These are phyloP conservation scores for Quercus cerris DNA, from an alignment of 306 rosid species.

Conservation along the genomic window DNA sequence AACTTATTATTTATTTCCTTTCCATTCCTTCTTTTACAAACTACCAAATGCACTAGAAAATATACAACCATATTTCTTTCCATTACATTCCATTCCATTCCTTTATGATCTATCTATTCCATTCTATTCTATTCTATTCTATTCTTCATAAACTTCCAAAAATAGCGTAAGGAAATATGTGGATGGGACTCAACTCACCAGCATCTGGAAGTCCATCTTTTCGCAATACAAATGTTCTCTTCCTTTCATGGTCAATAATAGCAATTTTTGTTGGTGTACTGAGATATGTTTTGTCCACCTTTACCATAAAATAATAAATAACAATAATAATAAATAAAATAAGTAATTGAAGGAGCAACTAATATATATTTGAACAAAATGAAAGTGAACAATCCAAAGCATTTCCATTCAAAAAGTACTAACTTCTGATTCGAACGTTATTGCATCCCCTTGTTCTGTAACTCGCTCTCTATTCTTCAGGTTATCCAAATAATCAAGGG, in stretches of 20 bases:
- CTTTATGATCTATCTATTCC: too few relatives aligned
- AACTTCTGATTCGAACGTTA: slow-evolving; percentile 73
- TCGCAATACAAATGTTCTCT: slow-evolving; percentile 62
- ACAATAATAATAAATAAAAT: not conserved
- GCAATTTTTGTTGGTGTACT: slow-evolving; percentile 77
- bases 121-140: too few relatives aligned
- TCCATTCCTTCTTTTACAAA: too few relatives aligned
- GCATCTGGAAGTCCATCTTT: slow-evolving; percentile 90
- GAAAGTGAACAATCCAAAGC: slow-evolving; percentile 6
- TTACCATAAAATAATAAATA: slow-evolving; percentile 9
- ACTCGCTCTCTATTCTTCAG: slow-evolving; percentile 56
- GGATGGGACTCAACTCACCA: slow-evolving; percentile 42
- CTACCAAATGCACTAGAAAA: too few relatives aligned
- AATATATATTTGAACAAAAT: slow-evolving; percentile 10
- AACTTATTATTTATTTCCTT: too few relatives aligned
- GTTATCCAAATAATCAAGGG: slow-evolving; percentile 78
- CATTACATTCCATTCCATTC: too few relatives aligned
- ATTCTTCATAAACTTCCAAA: too few relatives aligned
- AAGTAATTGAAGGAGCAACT: slow-evolving; percentile 3
- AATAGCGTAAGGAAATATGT: not conserved
- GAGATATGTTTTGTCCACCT: slow-evolving; percentile 74
- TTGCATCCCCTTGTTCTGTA: slow-evolving; percentile 84
- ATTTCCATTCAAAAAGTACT: slow-evolving; percentile 10
- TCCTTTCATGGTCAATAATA: slow-evolving; percentile 75
- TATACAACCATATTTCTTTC: too few relatives aligned